phyloP scores from a whole-genome alignment of 176 grass and related monocot genomes.

The Cenchrus purpureus region DNA sequence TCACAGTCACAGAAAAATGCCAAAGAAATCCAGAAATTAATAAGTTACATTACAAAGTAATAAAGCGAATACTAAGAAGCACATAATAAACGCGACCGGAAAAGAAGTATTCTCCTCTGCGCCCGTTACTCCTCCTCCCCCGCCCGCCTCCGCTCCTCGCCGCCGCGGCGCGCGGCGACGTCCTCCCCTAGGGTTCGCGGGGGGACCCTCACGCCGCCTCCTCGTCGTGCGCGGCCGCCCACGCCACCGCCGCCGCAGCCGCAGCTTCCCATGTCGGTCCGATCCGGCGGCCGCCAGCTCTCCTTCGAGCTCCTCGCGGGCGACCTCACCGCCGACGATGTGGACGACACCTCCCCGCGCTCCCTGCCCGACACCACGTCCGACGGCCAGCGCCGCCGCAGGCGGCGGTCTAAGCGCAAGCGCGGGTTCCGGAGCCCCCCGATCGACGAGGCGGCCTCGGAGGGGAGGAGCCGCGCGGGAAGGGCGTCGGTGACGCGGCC shows the following conservation, averaged over 20 bases:
- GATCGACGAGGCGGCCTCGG: slow-evolving; percentile 37
- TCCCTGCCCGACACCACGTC: slow-evolving; percentile 43
- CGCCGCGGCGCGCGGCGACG: slow-evolving; percentile 39
- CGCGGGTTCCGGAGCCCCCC: slow-evolving; percentile 45
- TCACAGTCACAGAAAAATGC: neutral
- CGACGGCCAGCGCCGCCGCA: slow-evolving; percentile 32
- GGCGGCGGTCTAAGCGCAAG: slow-evolving; percentile 63
- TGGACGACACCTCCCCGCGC: slow-evolving; percentile 33
- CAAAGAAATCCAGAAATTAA: neutral
- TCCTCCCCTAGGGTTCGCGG: slow-evolving; percentile 28
- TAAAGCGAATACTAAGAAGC: slow-evolving; percentile 6
- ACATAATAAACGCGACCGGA: slow-evolving; percentile 46
- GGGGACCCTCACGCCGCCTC: neutral
- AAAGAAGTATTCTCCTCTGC: slow-evolving; percentile 37
- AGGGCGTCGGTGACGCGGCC: neutral
- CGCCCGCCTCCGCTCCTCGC: slow-evolving; percentile 13
- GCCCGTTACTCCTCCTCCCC: slow-evolving; percentile 30
- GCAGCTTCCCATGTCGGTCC: slow-evolving; percentile 54
- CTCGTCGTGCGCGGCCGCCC: neutral
- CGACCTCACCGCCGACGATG: slow-evolving; percentile 46
- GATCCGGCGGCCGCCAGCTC: slow-evolving; percentile 63
- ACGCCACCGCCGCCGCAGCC: neutral
- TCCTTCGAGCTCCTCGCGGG: slow-evolving; percentile 88
- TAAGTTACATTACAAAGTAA: neutral
- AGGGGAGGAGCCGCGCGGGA: slow-evolving; percentile 31